Percentiles rank a stretch among this genome's conserved stretches.
These are phyloP conservation scores for Pythium dissimile DNA, from an alignment of 352 stramenopile genomes.

Conservation along the genomic window DNA sequence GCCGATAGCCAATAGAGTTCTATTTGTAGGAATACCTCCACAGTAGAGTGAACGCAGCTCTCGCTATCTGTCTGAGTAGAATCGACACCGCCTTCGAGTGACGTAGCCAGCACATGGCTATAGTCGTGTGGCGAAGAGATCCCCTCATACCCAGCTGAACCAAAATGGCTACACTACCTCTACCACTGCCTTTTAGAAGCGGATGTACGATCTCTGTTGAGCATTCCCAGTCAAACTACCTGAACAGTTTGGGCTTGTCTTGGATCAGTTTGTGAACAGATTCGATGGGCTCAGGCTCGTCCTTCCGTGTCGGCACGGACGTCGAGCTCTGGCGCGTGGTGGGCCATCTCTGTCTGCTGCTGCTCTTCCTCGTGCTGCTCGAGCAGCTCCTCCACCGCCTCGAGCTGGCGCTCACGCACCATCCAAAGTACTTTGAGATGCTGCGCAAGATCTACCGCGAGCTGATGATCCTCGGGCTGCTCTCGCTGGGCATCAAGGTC, in stretches of 20 bases:
- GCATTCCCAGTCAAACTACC: background rate
- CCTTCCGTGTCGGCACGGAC: conserved; percentile 46
- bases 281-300: conserved; percentile 20
- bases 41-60: no score
- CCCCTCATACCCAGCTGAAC: background rate
- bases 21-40: no score
- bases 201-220: background rate
- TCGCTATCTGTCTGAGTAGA: no score
- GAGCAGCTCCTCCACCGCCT: conserved; percentile 26
- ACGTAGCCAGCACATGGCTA: background rate
- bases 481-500: conserved; percentile 20
- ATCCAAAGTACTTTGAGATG: conserved; percentile 28
- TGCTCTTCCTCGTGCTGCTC: conserved; percentile 21
- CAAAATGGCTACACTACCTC: background rate
- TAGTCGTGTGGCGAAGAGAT: background rate
- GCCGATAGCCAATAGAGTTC: no score
- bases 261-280: no score
- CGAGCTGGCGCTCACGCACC: conserved; percentile 17
- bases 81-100: no score
- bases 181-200: background rate
- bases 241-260: no score
- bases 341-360: conserved; percentile 41
- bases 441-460: conserved; percentile 13
- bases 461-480: conserved; percentile 33
- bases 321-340: conserved; percentile 59